Evolutionary conservation across 352 stramenopile genomes (phyloP).

Genomic region (Phytophthora cactorum): DNA sequence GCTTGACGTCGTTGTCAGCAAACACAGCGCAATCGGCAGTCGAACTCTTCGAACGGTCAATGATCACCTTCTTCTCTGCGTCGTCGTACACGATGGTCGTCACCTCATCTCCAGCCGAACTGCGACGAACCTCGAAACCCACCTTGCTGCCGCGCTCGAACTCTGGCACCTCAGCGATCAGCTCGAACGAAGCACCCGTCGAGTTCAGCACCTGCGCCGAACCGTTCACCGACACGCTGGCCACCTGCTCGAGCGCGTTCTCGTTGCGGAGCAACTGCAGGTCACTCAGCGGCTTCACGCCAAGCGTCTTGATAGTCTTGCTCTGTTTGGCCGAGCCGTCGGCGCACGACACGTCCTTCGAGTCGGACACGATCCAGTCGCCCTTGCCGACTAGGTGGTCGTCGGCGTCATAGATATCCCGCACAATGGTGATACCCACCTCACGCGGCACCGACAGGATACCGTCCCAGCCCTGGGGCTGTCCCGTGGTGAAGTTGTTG

Average conservation of each 20-base stretch:
- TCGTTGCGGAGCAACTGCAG: conserved; percentile 55
- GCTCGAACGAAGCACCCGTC: conserved; percentile 59
- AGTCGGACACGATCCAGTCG: conserved; percentile 65
- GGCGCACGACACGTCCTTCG: conserved; percentile 36
- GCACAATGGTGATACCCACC: conserved; percentile 58
- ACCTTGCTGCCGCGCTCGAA: conserved; percentile 56
- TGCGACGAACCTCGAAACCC: conserved; percentile 65
- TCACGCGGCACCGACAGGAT: conserved; percentile 66
- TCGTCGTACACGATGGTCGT: conserved; percentile 75
- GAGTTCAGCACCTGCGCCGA: conserved; percentile 46
- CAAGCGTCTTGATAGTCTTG: conserved; percentile 77
- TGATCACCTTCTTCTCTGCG: conserved; percentile 59
- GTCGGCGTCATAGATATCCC: conserved; percentile 56
- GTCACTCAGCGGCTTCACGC: conserved; percentile 52
- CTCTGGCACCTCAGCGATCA: conserved; percentile 48
- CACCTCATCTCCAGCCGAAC: conserved; percentile 47
- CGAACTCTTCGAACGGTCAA: conserved; percentile 60
- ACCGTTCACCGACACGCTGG: conserved; percentile 33
- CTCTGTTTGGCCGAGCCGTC: conserved; percentile 32
- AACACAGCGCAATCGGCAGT: conserved; percentile 55
- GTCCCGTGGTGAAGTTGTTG: conserved; percentile 47
- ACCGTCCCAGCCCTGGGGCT: conserved; percentile 74
- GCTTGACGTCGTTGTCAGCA: conserved; percentile 37
- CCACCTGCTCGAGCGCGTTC: conserved; percentile 42
- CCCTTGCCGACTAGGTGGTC: conserved; percentile 51